Percentiles rank a stretch among this genome's conserved stretches.
phyloP scores from a whole-genome alignment of 2,329 filamentous ascomycete genomes.

The Hypoxylon sp. region DNA sequence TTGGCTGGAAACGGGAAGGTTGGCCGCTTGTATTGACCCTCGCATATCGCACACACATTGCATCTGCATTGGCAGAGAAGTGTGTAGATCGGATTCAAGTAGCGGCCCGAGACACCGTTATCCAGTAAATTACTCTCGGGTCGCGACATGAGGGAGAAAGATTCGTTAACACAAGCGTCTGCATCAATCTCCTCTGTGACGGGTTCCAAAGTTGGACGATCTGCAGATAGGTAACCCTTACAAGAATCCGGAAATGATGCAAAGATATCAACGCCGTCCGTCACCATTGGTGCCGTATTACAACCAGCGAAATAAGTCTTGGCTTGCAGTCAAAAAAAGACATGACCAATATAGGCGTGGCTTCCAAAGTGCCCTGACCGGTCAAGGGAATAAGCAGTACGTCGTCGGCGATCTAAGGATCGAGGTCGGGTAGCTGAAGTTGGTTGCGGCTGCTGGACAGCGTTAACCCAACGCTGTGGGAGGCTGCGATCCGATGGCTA shows the following conservation, averaged over 20 bases:
- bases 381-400: slow-evolving; percentile 29
- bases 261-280: slow-evolving; percentile 27
- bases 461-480: slow-evolving; percentile 28
- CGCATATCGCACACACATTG: slow-evolving; percentile 38
- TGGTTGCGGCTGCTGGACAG: slow-evolving; percentile 27
- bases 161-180: slow-evolving; percentile 32
- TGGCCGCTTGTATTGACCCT: slow-evolving; percentile 23
- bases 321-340: slow-evolving; percentile 33
- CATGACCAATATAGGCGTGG: slow-evolving; percentile 25
- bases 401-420: slow-evolving; percentile 29
- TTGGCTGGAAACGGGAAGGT: slow-evolving; percentile 28
- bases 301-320: slow-evolving; percentile 22
- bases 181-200: slow-evolving; percentile 15
- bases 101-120: slow-evolving; percentile 37
- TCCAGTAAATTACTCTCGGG: slow-evolving; percentile 34
- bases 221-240: slow-evolving; percentile 38
- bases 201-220: slow-evolving; percentile 28
- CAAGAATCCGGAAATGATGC: slow-evolving; percentile 34
- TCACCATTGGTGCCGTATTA: slow-evolving; percentile 31
- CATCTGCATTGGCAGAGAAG: slow-evolving; percentile 35
- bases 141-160: slow-evolving; percentile 27
- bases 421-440: slow-evolving; percentile 25
- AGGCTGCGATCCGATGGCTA: slow-evolving; percentile 43
- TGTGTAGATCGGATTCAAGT: slow-evolving; percentile 41
- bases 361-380: slow-evolving; percentile 10